Conservation (phyloP, 2,329 filamentous ascomycete species). For the Beauveria caledonica region DNA sequence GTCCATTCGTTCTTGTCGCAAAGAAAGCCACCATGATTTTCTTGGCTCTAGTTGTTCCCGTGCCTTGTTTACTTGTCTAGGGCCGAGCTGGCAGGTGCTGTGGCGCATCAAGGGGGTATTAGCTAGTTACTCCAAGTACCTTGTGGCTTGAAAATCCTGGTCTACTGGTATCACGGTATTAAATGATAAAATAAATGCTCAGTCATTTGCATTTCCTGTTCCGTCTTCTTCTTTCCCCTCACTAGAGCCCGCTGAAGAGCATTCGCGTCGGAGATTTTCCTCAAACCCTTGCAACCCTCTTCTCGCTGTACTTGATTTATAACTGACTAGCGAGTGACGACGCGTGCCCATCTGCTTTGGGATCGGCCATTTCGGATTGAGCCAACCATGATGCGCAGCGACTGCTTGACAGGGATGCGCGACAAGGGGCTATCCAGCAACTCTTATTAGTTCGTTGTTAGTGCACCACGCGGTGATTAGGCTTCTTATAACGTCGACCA, state of each 20-base stretch:
- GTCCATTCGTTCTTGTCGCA: not conserved
- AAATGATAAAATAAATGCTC: too few species aligned
- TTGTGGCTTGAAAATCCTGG: not conserved
- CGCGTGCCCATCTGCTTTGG: conserved; percentile 9
- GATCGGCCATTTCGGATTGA: not conserved
- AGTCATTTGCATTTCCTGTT: not conserved
- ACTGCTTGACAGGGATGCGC: conserved; percentile 2
- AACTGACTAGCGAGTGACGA: not conserved
- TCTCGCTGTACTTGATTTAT: too few species aligned
- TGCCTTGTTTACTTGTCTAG: not conserved
- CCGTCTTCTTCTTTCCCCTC: not conserved
- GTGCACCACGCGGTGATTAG: conserved; percentile 4
- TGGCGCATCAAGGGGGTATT: not conserved
- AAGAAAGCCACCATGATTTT: not conserved
- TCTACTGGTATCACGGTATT: not conserved
- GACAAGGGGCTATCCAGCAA: not conserved
- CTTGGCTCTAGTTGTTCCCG: not conserved
- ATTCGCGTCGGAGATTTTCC: not conserved
- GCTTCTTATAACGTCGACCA: too few species aligned
- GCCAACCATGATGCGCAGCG: conserved; percentile 7
- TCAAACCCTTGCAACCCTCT: too few species aligned
- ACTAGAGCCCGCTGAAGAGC: not conserved
- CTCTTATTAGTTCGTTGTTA: not conserved
- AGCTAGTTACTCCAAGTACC: too few species aligned
- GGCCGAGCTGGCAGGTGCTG: not conserved